Evolutionary conservation across 495 filamentous ascomycete genomes (phyloP), one percentile per base, ranked within the genome.

Genomic region (Penicillium coffeae): DNA sequence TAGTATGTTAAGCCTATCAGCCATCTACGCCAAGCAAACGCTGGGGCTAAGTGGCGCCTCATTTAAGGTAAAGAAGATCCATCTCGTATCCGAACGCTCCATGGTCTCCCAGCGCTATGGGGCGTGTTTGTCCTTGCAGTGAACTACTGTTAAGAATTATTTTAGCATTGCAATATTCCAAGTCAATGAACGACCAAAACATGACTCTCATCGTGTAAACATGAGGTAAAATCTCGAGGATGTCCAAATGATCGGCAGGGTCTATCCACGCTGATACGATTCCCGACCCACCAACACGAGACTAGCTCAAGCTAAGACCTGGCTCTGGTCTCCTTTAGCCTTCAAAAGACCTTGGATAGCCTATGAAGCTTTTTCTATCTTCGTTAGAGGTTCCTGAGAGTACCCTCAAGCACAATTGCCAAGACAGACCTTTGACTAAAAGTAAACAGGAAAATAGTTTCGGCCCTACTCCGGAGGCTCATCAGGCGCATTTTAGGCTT

Each of bases 231-330:
- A n/a, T n/a, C n/a, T n/a, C n/a, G n/a, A n/a, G n/a, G n/a, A n/a
- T n/a, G n/a, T n/a, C n/a, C n/a, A n/a, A n/a, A 5, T 36, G 42
- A 45, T 45, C 42, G 30, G 20, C 42, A 45, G 16, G 30, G 42
- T 45, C 42, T 21, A 34, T 33, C 32, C 30, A 34, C 42, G 8
- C 7, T 4, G 1, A 35, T 14, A 37, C 35, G 35, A 37, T 37
- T 14, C 10, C 10, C 5, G 25, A 30, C 25, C 25, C 25, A 30
- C 25, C 4, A 10, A 42, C 30, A 32, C 21, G 22, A 42, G 14
- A 7, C 1, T 22, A 42, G 20, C 21, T 27, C 21, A 7, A 42
- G 21, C 10, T 8, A 27, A 27, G 3, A 42, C 2, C 19, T 30
- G 25, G 25, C 10, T 30, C 25, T 5, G 25, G 10, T 30, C 25